These are phyloP conservation scores for Seiridium cupressi DNA, from an alignment of 2,329 filamentous ascomycete species.

Conservation along the genomic window DNA sequence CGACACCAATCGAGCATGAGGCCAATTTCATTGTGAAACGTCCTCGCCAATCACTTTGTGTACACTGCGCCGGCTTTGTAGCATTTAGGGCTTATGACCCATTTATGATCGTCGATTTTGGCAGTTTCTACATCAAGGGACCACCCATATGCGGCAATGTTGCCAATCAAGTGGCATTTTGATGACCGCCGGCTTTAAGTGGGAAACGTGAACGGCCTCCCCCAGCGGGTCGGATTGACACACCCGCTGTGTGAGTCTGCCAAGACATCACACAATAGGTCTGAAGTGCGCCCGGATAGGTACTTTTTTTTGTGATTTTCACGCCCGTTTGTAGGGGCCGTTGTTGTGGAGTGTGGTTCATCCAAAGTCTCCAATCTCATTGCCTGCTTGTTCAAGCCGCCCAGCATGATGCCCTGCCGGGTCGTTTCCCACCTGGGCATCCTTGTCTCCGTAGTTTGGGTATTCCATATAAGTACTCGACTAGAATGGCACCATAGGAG, in stretches of 20 bases:
- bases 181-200: neutral
- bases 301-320: neutral
- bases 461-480: neutral
- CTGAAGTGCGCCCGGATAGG: neutral
- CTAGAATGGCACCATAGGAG: neutral
- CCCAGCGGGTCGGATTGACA: neutral
- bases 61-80: neutral
- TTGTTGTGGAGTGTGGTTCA: neutral
- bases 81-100: neutral
- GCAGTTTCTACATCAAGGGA: neutral
- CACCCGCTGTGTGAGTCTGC: neutral
- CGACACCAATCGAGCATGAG: neutral
- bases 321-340: neutral
- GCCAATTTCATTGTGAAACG: conserved; percentile 2
- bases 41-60: neutral
- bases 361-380: neutral
- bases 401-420: neutral
- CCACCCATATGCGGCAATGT: neutral
- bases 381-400: neutral
- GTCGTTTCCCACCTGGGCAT: neutral
- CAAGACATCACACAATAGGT: neutral
- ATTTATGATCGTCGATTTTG: neutral
- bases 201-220: neutral
- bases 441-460: neutral
- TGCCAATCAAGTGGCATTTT: neutral